Evolutionary conservation across 2,329 filamentous ascomycete genomes (phyloP).

Genomic region (Monilinia polystroma): DNA sequence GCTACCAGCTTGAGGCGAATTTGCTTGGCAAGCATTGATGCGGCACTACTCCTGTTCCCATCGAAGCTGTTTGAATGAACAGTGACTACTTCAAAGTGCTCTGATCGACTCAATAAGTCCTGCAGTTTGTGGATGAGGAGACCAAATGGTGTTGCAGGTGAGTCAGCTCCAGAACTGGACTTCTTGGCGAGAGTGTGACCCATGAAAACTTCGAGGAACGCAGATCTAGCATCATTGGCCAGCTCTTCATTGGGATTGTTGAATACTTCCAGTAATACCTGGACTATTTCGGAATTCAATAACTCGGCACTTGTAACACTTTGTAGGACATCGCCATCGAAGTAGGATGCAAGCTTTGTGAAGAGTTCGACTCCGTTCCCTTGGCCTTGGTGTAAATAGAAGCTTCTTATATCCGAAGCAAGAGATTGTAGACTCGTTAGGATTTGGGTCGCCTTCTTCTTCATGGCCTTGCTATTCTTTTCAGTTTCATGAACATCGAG

Average conservation of each 20-base stretch:
- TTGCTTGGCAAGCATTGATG: slow-evolving; percentile 96
- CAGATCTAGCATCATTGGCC: slow-evolving; percentile 68
- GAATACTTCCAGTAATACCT: slow-evolving; percentile 78
- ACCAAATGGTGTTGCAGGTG: slow-evolving; percentile 80
- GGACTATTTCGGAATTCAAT: slow-evolving; percentile 84
- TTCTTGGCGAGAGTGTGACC: slow-evolving; percentile 63
- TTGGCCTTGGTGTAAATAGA: slow-evolving; percentile 60
- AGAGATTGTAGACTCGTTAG: slow-evolving; percentile 70
- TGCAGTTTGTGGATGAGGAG: slow-evolving; percentile 91
- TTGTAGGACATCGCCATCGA: slow-evolving; percentile 83
- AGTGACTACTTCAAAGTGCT: slow-evolving; percentile 97
- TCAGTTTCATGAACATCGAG: slow-evolving; percentile 79
- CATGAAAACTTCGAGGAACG: slow-evolving; percentile 94
- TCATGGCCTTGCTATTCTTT: slow-evolving; percentile 68
- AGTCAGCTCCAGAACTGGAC: slow-evolving; percentile 62
- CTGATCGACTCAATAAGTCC: slow-evolving; percentile 90
- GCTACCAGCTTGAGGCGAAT: slow-evolving; percentile 85
- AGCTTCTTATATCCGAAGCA: slow-evolving; percentile 67
- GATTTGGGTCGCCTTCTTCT: slow-evolving; percentile 75
- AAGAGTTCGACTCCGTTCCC: slow-evolving; percentile 67
- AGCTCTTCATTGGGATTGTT: slow-evolving; percentile 64
- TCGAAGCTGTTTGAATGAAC: slow-evolving; percentile 92
- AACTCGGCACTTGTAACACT: slow-evolving; percentile 96
- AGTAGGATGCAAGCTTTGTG: slow-evolving; percentile 73
- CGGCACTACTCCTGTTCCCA: slow-evolving; percentile 83